These are phyloP conservation scores for Ophiostoma pallidulum DNA, from an alignment of 2,329 filamentous ascomycete genomes.

Conservation along the genomic window DNA sequence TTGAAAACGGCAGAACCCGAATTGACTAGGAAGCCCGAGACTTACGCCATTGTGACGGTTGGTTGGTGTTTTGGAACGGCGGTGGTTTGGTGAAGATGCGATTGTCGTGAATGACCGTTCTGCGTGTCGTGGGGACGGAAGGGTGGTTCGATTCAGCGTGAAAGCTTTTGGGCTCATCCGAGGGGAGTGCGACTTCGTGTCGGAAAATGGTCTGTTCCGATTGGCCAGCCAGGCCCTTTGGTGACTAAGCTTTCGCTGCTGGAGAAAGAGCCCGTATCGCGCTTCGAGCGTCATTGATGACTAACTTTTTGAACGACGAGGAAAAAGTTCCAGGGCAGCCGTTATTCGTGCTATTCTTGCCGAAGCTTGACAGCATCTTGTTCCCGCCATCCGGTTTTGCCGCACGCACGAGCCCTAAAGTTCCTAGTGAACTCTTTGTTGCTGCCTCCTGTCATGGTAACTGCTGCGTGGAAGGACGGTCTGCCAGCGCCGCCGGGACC, in stretches of 20 bases:
- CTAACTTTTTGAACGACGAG: too few relatives aligned
- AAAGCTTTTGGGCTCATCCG: conserved; percentile 14
- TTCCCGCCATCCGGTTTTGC: too few relatives aligned
- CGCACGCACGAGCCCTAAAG: too few relatives aligned
- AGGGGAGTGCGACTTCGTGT: conserved; percentile 2
- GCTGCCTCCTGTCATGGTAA: conserved; percentile 12
- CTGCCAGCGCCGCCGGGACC: conserved; percentile 10
- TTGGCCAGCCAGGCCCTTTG: conserved; percentile 10
- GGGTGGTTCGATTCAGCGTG: conserved; percentile 17
- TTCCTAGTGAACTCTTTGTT: too few relatives aligned
- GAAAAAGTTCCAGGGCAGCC: background rate
- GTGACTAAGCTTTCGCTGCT: conserved; percentile 17
- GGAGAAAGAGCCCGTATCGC: too few relatives aligned
- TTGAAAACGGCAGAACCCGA: background rate
- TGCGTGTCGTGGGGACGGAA: conserved; percentile 2
- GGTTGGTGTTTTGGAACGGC: conserved; percentile 1
- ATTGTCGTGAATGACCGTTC: conserved; percentile 10
- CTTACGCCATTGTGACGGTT: conserved; percentile 18
- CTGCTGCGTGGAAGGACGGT: background rate
- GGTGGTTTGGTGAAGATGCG: background rate
- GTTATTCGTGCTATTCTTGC: too few relatives aligned
- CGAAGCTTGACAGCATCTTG: too few relatives aligned
- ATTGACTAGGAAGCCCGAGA: background rate
- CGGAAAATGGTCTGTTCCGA: conserved; percentile 17
- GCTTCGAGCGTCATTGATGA: too few relatives aligned